These are phyloP conservation scores for Pythium angustatum DNA, from an alignment of 352 stramenopile genomes.

Conservation along the genomic window DNA sequence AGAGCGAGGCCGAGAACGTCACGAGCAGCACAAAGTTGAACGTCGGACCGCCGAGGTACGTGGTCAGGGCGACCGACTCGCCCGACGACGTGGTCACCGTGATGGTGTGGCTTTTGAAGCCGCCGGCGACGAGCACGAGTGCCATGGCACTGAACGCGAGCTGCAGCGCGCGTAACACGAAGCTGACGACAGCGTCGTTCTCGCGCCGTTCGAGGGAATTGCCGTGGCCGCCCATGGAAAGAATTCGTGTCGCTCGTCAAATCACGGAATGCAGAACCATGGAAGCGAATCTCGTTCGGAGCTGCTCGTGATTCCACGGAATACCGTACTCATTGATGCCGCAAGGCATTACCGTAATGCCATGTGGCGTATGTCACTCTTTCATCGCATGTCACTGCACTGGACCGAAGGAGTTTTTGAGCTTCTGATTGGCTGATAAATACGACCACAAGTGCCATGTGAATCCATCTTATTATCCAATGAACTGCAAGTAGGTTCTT, in stretches of 20 bases:
- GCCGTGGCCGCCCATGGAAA: constrained; percentile 15
- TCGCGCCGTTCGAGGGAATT: constrained; percentile 35
- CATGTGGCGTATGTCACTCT: constrained; percentile 25
- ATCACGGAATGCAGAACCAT: background rate
- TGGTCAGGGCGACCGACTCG: constrained; percentile 39
- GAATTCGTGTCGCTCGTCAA: background rate
- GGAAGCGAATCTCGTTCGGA: background rate
- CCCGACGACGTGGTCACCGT: constrained; percentile 16
- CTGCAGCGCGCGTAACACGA: constrained; percentile 58
- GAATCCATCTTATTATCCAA: no score
- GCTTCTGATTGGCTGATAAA: constrained; percentile 5
- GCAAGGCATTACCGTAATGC: no score
- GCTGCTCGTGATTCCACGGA: no score
- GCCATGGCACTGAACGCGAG: constrained; percentile 44
- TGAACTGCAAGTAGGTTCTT: no score
- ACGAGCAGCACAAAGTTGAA: constrained; percentile 67
- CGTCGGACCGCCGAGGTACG: constrained; percentile 57
- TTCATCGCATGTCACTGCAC: constrained; percentile 18
- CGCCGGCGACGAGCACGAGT: constrained; percentile 47
- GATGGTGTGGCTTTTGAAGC: constrained; percentile 45
- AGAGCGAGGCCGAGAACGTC: constrained; percentile 58
- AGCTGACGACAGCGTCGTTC: constrained; percentile 43
- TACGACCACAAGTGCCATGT: no score
- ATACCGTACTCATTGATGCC: no score
- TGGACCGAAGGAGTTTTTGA: constrained; percentile 10